Percentiles rank a stretch among this genome's conserved stretches.
phyloP scores from a whole-genome alignment of 139 green algal genomes.

The Haematococcus lacustris region DNA sequence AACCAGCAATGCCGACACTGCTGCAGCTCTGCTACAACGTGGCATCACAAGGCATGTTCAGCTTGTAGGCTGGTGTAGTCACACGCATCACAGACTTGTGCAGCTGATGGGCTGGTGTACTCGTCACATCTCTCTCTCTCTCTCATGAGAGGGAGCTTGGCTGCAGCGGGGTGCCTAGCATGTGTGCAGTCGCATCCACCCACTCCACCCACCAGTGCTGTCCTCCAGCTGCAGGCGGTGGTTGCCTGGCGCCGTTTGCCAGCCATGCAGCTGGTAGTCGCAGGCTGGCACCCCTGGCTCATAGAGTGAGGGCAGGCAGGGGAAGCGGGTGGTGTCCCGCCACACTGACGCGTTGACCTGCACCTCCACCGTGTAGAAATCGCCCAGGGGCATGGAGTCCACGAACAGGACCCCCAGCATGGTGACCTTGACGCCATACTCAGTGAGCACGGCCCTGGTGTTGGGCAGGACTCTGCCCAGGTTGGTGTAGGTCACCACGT shows the following conservation, averaged over 20 bases:
- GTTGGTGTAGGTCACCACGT: neutral
- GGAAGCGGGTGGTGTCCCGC: constrained; percentile 18
- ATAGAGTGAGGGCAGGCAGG: constrained; percentile 13
- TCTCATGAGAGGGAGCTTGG: no score
- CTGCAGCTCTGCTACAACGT: no score
- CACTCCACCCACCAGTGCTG: no score
- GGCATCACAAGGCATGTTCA: no score
- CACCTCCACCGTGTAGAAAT: constrained; percentile 23
- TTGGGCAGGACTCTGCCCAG: neutral
- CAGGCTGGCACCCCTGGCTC: constrained; percentile 17
- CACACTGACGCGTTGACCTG: constrained; percentile 7
- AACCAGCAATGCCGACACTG: no score
- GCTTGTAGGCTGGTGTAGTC: no score
- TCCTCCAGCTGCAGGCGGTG: neutral
- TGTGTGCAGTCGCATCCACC: no score
- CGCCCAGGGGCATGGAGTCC: constrained; percentile 1
- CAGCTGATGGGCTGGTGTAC: no score
- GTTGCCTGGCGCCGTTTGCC: constrained; percentile 21
- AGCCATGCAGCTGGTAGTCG: constrained; percentile 32
- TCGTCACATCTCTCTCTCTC: no score
- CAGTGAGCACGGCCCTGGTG: neutral
- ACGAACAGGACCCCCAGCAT: constrained; percentile 4
- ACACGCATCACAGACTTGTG: no score
- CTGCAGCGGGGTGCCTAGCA: no score
- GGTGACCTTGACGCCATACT: constrained; percentile 4